Base-by-base conservation (phyloP, 2,329 filamentous ascomycete species). In the Curvularia spicifera region DNA sequence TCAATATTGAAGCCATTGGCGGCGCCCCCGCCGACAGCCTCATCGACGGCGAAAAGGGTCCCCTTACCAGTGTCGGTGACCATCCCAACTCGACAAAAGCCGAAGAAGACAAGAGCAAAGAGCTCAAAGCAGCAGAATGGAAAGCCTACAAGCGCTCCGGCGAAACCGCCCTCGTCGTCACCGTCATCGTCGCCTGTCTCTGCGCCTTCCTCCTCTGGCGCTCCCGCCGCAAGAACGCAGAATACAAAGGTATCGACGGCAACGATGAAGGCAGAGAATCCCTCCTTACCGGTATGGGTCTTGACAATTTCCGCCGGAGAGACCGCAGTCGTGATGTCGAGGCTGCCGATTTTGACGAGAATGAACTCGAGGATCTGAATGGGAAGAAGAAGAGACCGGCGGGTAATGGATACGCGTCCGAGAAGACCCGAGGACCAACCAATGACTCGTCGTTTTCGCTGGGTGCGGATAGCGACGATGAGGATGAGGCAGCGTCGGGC, bases 1-100 rank as follows among this genome's bases (percentile, higher is more conserved):
- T 99, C 40, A 93, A 98, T 73, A 96, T 98, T 65, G 90, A 87
- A 68, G 89, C 86, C 71, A 96, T 97, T 65, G 94, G 94, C 57
- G 93, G 91, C 50, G 80, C 81, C 51, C 91, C 93, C 0, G 85
- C 88, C 0, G 90, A 96, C 76, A 93, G 89, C 57, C 85, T 86
- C 31, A 89, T 97, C 55, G 93, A 96, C 71, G 93, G 93, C 55
- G 91, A 96, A 76, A 92, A 93, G 74, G 86, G 90, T 1, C 87
- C 87, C 5, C 85, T 91, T 66, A 93, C 90, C 1, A 90, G 89
- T 18, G 91, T 95, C 2, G 91, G 91, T 48, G 88, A 86, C 31
- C 88, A 90, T 46, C 85, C 87, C 3, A 90, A 90, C 73, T 87
- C 85, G 62, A 92, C 86, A 26, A 82, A 82, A 13, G 86, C 84